Conservation (phyloP, 805 yeast species). For the Ogataea henricii region DNA sequence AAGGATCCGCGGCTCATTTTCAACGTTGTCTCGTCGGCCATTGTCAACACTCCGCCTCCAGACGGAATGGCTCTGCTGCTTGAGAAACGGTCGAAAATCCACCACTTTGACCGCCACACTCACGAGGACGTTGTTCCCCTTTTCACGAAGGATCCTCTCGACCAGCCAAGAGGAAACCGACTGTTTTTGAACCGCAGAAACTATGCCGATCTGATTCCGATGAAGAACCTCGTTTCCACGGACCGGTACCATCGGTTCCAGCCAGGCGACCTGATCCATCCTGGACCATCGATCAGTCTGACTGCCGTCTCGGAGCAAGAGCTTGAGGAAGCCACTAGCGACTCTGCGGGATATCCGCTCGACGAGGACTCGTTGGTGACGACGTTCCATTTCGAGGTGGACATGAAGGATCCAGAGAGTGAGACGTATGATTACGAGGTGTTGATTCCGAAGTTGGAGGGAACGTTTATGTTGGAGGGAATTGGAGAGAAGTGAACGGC, state of each 20-base stretch:
- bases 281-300: slow-evolving; percentile 42
- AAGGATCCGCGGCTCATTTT: slow-evolving; percentile 74
- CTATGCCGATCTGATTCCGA: slow-evolving; percentile 68
- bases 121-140: slow-evolving; percentile 83
- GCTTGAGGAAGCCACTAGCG: slow-evolving; percentile 13
- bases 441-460: slow-evolving; percentile 55
- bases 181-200: slow-evolving; percentile 66
- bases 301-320: slow-evolving; percentile 11
- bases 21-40: slow-evolving; percentile 88
- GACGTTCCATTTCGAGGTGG: slow-evolving; percentile 72
- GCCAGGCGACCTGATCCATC: slow-evolving; percentile 36
- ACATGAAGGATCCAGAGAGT: slow-evolving; percentile 48
- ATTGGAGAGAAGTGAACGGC: slow-evolving; percentile 15
- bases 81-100: slow-evolving; percentile 65
- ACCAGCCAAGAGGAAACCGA: slow-evolving; percentile 44
- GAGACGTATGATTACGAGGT: slow-evolving; percentile 67
- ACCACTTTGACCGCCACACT: slow-evolving; percentile 62
- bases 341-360: slow-evolving; percentile 51
- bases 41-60: slow-evolving; percentile 92
- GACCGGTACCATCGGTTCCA: slow-evolving; percentile 20
- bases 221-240: slow-evolving; percentile 36
- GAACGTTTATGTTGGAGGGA: slow-evolving; percentile 10
- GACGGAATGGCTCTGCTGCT: slow-evolving; percentile 76
- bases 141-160: slow-evolving; percentile 62
- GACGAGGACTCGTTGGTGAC: slow-evolving; percentile 61